Base-by-base conservation (phyloP, 345 rosid genomes). In the Eucalyptus regnans region DNA sequence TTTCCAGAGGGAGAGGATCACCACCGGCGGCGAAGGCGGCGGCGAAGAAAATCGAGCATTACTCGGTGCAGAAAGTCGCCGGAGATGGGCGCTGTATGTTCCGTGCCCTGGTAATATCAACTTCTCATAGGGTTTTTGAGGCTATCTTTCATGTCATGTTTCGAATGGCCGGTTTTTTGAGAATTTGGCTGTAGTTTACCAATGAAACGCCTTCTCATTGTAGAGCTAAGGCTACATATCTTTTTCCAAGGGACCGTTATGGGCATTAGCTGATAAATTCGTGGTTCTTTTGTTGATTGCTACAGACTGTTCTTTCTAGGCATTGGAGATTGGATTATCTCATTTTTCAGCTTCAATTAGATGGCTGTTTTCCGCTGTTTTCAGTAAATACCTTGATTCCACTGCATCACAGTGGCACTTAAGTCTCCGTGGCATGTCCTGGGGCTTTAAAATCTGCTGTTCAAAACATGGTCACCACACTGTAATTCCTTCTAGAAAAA, bases 21-120 rank as follows among this genome's bases (percentile, higher is more conserved):
- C 84, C 41, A 0, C 41, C 76, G 46, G 94, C 92, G 23, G 95
- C 95, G 7, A 88, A 41, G 46, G 94, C 92, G 23, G 95, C 95
- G 7, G 88, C 88, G 89, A 96, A 94, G 86, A 97, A 96, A 89
- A 89, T 91, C 48, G 99, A 96, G 94, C 93, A 90, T 41, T 94
- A 91, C 89, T 95, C 96, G 5, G 96, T 97, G 62, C 95, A 94
- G 86, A 95, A 92, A 92, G 95, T 97, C 83, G 93, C 95, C 41
- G 99, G 99, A 5, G 98, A 96, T 88, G 99, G 99, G 10, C 96
- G 99, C 87, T 97, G 99, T 91, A 91, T 97, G 17, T 97, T 97
- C 89, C 96, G 99, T 88, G 97, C 98, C 29, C 87, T 97, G 98
- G 99, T 97, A 86, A 86, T 81, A 20, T 9, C 23, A 41, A 68